Percentiles rank a stretch among this genome's conserved stretches.
phyloP scores from a whole-genome alignment of 192 early-diverging fungal genomes.

The Coemansia sp. region DNA sequence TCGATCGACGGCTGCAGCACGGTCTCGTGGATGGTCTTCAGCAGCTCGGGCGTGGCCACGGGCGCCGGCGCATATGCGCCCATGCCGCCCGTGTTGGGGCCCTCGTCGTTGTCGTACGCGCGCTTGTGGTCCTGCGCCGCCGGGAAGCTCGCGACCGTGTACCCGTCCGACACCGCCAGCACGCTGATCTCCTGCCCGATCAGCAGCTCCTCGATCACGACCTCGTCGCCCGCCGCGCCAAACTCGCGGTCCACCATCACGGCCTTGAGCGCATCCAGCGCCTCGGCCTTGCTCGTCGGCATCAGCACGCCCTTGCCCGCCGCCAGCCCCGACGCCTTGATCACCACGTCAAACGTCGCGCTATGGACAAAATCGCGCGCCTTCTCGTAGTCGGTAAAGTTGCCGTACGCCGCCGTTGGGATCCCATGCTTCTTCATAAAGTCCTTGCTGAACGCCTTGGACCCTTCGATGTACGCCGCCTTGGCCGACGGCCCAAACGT shows the following conservation, averaged over 20 bases:
- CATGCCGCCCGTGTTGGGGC: slow-evolving; percentile 99
- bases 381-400: slow-evolving; percentile 76
- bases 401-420: slow-evolving; percentile 90
- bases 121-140: slow-evolving; percentile 99
- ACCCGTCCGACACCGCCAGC: slow-evolving; percentile 91
- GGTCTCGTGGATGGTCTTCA: slow-evolving; percentile 67
- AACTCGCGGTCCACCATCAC: slow-evolving; percentile 94
- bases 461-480: slow-evolving; percentile 93
- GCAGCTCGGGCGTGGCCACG: slow-evolving; percentile 75
- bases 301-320: slow-evolving; percentile 98
- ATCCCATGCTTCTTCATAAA: slow-evolving; percentile 97
- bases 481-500: slow-evolving; percentile 88
- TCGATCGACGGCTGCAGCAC: slow-evolving; percentile 91
- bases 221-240: slow-evolving; percentile 84
- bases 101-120: slow-evolving; percentile 87
- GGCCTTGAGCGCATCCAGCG: slow-evolving; percentile 72
- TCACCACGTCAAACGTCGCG: slow-evolving; percentile 68
- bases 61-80: slow-evolving; percentile 97
- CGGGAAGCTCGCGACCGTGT: slow-evolving; percentile 86
- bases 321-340: slow-evolving; percentile 97
- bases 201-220: slow-evolving; percentile 95
- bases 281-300: slow-evolving; percentile 82
- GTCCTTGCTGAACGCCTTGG: slow-evolving; percentile 98
- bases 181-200: slow-evolving; percentile 92
- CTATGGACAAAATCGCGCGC: slow-evolving; percentile 66